Base-by-base conservation (phyloP, 2,329 filamentous ascomycete species). In the Paecilomyces sp. region DNA sequence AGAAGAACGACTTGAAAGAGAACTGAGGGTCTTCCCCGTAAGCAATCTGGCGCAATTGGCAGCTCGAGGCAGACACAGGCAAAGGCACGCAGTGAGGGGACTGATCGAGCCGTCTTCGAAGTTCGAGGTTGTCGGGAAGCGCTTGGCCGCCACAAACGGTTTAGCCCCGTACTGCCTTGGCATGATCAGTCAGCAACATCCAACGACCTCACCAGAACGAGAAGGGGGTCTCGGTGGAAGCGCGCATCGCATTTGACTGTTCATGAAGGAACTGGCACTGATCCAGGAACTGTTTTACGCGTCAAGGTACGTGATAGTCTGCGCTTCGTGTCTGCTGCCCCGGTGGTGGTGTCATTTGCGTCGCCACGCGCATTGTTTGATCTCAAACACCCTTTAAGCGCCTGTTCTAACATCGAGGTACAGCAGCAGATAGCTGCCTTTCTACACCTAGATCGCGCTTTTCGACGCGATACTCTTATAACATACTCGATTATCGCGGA, bases 131-230 rank as follows among this genome's bases (percentile, higher is more conserved):
- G 24, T 25, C 51, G 51, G 24, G 28, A 25, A 53, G 24, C 24
- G 71, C 68, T 70, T 65, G 60, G 57, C 53, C 50, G 36, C 71
- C 69, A 54, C 59, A 74, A 70, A 22, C 25, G 64, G 72, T 56
- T 70, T 74, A 74, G 72, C 63, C 58, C 30, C 36, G 7, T 54
- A 13, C 11, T 51, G 55, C 59, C 57, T 65, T 62, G 55, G 64
- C 60, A 31, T 59, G 64, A 64, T 74, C 69, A 74, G 67, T 74
- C 71, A 74, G 71, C 72, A 61, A 31, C 64, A 61, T 65, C 66
- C 70, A 67, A 72, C 72, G 70, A 74, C 72, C 70, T 69, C 68
- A 67, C 67, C 62, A 62, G 50, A 41, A 68, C 65, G 68, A 66
- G 66, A 73, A 72, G 67, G 72, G 69, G 68, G 61, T 62, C n/a